These are phyloP conservation scores for Jatropha podagrica DNA, from an alignment of 441 rosid genomes.

Conservation along the genomic window DNA sequence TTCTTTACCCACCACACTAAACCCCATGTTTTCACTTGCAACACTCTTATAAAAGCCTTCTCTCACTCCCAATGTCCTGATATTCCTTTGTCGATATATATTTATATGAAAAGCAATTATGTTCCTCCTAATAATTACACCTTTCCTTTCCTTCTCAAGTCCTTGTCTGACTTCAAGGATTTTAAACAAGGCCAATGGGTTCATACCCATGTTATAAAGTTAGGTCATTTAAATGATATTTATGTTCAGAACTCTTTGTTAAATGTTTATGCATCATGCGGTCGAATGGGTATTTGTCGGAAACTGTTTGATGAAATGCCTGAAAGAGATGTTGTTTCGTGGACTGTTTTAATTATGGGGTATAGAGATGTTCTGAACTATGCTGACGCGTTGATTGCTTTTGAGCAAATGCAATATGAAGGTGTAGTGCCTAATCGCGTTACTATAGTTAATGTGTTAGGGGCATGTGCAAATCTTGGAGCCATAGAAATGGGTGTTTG, in stretches of 20 bases:
- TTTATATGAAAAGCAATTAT: slow-evolving; percentile 33
- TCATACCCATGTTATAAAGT: slow-evolving; percentile 45
- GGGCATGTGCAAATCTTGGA: slow-evolving; percentile 41
- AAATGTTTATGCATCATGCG: slow-evolving; percentile 40
- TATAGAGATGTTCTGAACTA: slow-evolving; percentile 32
- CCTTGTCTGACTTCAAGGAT: slow-evolving; percentile 40
- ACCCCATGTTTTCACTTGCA: slow-evolving; percentile 54
- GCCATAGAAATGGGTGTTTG: slow-evolving; percentile 53
- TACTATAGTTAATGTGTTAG: slow-evolving; percentile 57
- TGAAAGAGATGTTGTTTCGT: slow-evolving; percentile 55
- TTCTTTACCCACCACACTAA: slow-evolving; percentile 29
- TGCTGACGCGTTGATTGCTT: slow-evolving; percentile 48
- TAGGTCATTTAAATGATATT: slow-evolving; percentile 43
- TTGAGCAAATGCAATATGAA: slow-evolving; percentile 52
- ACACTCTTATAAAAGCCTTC: slow-evolving; percentile 49
- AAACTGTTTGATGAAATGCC: slow-evolving; percentile 57
- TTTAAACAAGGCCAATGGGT: slow-evolving; percentile 33
- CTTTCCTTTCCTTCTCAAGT: slow-evolving; percentile 57
- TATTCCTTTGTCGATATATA: slow-evolving; percentile 40
- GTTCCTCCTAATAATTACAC: slow-evolving; percentile 46
- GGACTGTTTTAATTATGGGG: slow-evolving; percentile 58
- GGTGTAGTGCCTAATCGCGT: slow-evolving; percentile 52
- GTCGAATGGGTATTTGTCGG: slow-evolving; percentile 38
- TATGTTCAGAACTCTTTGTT: slow-evolving; percentile 45
- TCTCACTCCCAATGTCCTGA: slow-evolving; percentile 40